Evolutionary conservation across 2,329 filamentous ascomycete species (phyloP).

Genomic region (Cercospora berteroae): DNA sequence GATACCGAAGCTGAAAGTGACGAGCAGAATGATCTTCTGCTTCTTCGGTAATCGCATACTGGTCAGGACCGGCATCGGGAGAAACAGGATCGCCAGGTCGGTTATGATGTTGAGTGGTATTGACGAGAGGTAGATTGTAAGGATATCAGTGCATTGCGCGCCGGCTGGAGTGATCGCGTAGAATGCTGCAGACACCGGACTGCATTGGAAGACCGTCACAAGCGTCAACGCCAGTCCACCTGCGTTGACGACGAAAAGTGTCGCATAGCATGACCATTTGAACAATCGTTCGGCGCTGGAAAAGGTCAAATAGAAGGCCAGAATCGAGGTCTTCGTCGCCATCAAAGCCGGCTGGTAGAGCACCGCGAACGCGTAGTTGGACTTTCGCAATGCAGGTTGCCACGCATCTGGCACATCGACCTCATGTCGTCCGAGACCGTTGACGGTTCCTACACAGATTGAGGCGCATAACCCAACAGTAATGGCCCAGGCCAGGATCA

Average conservation of each 20-base stretch:
- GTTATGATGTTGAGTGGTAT: constrained; percentile 90
- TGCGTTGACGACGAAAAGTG: constrained; percentile 72
- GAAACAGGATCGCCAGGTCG: constrained; percentile 79
- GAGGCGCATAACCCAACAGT: constrained; percentile 66
- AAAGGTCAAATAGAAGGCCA: constrained; percentile 84
- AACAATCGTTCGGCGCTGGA: constrained; percentile 76
- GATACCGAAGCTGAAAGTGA: constrained; percentile 82
- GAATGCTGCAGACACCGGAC: constrained; percentile 70
- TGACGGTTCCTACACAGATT: constrained; percentile 62
- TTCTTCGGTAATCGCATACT: constrained; percentile 78
- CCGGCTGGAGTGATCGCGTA: constrained; percentile 44
- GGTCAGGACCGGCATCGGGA: constrained; percentile 85
- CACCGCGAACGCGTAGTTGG: constrained; percentile 60
- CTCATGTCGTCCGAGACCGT: constrained; percentile 69
- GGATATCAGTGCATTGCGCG: constrained; percentile 59
- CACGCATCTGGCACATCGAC: constrained; percentile 55
- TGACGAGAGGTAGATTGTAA: constrained; percentile 67
- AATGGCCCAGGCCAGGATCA: constrained; percentile 74
- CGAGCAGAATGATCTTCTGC: constrained; percentile 82
- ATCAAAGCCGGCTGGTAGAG: constrained; percentile 81
- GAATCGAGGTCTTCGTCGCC: constrained; percentile 88
- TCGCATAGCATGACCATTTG: constrained; percentile 76
- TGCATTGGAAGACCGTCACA: constrained; percentile 84
- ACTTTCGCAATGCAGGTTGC: constrained; percentile 54
- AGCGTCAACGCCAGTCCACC: constrained; percentile 78